A percentile compares a stretch with the other conserved stretches of the same genome.
Conservation (phyloP, 1,284 basidiomycete species). For the Ganoderma sp. region DNA sequence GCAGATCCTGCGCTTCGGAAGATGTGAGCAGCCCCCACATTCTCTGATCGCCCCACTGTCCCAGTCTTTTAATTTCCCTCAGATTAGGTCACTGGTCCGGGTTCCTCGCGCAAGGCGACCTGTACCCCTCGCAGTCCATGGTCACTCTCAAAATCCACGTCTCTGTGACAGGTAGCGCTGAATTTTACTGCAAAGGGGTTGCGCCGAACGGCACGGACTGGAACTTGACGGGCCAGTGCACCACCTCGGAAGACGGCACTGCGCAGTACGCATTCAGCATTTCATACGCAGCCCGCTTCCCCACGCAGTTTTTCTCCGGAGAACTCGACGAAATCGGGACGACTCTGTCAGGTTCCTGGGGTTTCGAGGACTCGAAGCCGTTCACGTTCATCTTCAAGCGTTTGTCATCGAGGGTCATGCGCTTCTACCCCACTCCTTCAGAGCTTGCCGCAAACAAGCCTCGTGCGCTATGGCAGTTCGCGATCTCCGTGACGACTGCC, state of each 20-base stretch:
- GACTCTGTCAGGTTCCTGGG: conserved; percentile 9
- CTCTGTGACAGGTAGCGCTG: not conserved
- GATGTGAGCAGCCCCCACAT: not conserved
- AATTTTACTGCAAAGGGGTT: conserved; percentile 2
- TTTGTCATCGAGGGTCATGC: conserved; percentile 23
- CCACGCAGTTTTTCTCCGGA: conserved; percentile 4
- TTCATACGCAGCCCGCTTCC: not conserved
- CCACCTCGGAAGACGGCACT: not conserved
- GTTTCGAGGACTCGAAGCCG: not conserved
- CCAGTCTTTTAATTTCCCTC: too few species aligned
- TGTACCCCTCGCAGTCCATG: conserved; percentile 4
- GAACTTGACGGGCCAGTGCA: not conserved
- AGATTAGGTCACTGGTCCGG: conserved; percentile 11
- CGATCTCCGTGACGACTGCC: conserved; percentile 24
- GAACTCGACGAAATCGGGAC: conserved; percentile 2
- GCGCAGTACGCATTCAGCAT: conserved; percentile 1
- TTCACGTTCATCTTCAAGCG: conserved; percentile 27
- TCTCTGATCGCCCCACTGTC: too few species aligned
- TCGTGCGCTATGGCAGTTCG: conserved; percentile 37
- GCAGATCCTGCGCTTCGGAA: not conserved
- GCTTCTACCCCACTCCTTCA: conserved; percentile 31
- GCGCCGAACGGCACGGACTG: conserved; percentile 2
- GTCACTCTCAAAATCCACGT: conserved; percentile 4
- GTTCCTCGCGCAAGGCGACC: not conserved
- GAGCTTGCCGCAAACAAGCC: conserved; percentile 28